These are phyloP conservation scores for Apostasia ramifera DNA, from an alignment of 106 monocot genomes.

Conservation along the genomic window DNA sequence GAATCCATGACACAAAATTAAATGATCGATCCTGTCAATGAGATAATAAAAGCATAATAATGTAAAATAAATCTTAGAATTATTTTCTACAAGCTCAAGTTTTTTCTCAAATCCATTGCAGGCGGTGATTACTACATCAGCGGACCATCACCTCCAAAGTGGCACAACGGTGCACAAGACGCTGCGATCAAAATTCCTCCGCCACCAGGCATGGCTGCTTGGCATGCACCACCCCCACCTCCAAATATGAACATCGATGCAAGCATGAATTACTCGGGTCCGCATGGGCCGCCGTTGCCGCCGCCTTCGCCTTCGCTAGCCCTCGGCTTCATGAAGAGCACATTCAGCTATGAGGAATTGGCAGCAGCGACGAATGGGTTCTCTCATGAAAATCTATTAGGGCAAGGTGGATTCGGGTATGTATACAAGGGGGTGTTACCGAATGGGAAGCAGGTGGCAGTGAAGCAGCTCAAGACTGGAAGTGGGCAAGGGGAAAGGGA, in stretches of 20 bases:
- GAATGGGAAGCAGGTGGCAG: conserved; percentile 53
- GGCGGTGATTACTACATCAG: background rate
- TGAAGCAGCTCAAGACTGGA: conserved; percentile 59
- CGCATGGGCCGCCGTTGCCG: conserved; percentile 28
- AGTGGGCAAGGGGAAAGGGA: conserved; percentile 68
- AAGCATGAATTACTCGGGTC: conserved; percentile 37
- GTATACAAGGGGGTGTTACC: conserved; percentile 69
- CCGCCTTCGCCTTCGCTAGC: conserved; percentile 37
- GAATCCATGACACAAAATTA: too few species aligned
- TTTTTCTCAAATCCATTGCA: background rate
- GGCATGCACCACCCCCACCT: conserved; percentile 13
- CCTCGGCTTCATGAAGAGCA: conserved; percentile 58
- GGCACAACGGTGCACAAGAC: conserved; percentile 1
- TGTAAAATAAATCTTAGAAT: too few species aligned
- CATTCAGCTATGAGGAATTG: conserved; percentile 69
- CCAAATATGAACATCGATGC: conserved; percentile 23
- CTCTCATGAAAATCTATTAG: conserved; percentile 57
- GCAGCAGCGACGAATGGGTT: conserved; percentile 55
- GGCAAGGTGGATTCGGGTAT: conserved; percentile 82
- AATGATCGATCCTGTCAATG: too few species aligned
- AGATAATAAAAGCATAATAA: too few species aligned
- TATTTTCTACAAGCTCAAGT: too few species aligned
- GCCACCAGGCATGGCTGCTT: conserved; percentile 17
- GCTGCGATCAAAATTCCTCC: conserved; percentile 18
- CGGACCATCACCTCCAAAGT: conserved; percentile 9